These are phyloP conservation scores for Sphaerostilbella broomeana DNA, from an alignment of 2,329 filamentous ascomycete genomes.

Conservation along the genomic window DNA sequence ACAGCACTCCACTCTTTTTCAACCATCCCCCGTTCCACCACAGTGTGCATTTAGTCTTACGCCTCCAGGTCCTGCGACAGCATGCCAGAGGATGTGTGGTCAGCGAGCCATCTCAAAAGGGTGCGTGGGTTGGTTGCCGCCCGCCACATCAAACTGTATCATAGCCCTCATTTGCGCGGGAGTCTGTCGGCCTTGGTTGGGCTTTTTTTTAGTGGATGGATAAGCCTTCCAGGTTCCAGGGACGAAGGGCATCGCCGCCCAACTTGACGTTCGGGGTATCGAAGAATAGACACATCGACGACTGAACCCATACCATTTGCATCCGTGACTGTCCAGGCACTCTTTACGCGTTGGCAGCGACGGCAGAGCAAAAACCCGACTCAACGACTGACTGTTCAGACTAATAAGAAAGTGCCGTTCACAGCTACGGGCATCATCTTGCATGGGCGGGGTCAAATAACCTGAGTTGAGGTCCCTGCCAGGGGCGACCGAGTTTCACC, in stretches of 20 bases:
- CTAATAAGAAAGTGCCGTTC: not conserved
- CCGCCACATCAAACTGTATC: not conserved
- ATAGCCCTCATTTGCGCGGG: too few relatives aligned
- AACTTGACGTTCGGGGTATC: slow-evolving; percentile 1
- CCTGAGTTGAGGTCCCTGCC: slow-evolving; percentile 8
- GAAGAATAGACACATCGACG: slow-evolving; percentile 1
- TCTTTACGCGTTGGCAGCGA: not conserved
- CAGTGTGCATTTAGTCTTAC: slow-evolving; percentile 11
- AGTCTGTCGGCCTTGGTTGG: too few relatives aligned
- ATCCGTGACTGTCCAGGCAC: too few relatives aligned
- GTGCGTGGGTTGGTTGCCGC: too few relatives aligned
- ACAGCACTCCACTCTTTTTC: slow-evolving; percentile 4
- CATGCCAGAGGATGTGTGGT: slow-evolving; percentile 5
- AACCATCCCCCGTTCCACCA: slow-evolving; percentile 3
- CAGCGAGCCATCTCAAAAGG: too few relatives aligned
- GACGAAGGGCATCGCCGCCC: too few relatives aligned
- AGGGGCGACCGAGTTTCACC: slow-evolving; percentile 10
- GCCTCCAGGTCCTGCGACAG: slow-evolving; percentile 1
- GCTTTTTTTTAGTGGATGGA: too few relatives aligned
- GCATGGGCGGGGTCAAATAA: slow-evolving; percentile 6
- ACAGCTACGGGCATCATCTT: slow-evolving; percentile 3
- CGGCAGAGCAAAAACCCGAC: slow-evolving; percentile 2
- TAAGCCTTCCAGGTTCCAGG: too few relatives aligned
- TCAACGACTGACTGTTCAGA: not conserved
- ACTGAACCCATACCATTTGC: too few relatives aligned